These are phyloP conservation scores for Penicillium lividum DNA, from an alignment of 495 filamentous ascomycete genomes.

Conservation along the genomic window DNA sequence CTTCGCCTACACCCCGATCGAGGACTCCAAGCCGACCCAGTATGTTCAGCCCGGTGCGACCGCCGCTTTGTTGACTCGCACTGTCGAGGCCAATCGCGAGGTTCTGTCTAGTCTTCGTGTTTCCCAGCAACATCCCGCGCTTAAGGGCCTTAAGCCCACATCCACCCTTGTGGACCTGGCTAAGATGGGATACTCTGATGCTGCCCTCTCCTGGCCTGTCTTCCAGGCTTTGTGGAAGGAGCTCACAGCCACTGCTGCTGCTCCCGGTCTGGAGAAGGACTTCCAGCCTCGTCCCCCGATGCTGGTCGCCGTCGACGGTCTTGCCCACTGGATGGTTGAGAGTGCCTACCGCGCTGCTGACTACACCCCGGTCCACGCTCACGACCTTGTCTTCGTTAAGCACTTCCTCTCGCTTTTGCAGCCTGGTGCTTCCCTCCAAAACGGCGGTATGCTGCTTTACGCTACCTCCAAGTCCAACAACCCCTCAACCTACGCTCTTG, in stretches of 20 bases:
- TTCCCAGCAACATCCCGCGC: conserved; percentile 57
- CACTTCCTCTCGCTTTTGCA: conserved; percentile 70
- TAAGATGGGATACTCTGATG: conserved; percentile 69
- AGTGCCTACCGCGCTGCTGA: conserved; percentile 69
- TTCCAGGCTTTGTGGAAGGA: conserved; percentile 83
- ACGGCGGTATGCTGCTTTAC: conserved; percentile 78
- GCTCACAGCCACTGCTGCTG: conserved; percentile 60
- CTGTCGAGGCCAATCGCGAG: conserved; percentile 68
- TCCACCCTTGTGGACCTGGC: conserved; percentile 68
- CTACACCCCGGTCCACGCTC: conserved; percentile 77
- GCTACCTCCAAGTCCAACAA: conserved; percentile 68
- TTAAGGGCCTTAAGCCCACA: conserved; percentile 56
- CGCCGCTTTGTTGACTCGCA: conserved; percentile 67
- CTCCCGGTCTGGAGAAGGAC: conserved; percentile 35
- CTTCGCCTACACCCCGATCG: conserved; percentile 76
- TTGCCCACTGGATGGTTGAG: conserved; percentile 76
- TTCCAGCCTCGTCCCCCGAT: conserved; percentile 69
- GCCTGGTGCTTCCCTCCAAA: conserved; percentile 60
- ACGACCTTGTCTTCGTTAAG: conserved; percentile 76
- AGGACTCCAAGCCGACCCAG: conserved; percentile 53
- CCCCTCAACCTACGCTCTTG: conserved; percentile 60
- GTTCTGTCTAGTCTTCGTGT: conserved; percentile 61
- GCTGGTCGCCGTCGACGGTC: conserved; percentile 73
- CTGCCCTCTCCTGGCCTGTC: conserved; percentile 73
- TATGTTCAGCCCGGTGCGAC: conserved; percentile 80